Percentiles rank a stretch among this genome's conserved stretches.
These are phyloP conservation scores for Panaeolus papilionaceus DNA, from an alignment of 768 basidiomycete species.

Conservation along the genomic window DNA sequence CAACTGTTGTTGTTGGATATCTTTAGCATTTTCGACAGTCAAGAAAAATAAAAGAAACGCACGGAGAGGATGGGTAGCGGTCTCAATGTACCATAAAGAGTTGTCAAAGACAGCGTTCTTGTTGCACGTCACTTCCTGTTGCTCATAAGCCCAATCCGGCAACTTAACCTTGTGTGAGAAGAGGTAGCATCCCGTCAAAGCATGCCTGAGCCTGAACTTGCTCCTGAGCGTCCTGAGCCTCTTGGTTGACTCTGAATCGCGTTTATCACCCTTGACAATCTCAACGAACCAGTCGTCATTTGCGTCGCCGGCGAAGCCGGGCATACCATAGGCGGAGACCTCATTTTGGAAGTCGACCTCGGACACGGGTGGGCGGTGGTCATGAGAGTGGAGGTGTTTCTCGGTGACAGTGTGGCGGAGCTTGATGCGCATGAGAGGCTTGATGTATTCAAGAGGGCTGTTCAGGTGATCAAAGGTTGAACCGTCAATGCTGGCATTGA, in stretches of 20 bases:
- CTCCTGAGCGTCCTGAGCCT: constrained; percentile 83
- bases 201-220: constrained; percentile 82
- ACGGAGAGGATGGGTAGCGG: constrained; percentile 76
- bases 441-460: constrained; percentile 67
- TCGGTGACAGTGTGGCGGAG: constrained; percentile 81
- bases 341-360: constrained; percentile 99
- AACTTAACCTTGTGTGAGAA: constrained; percentile 99
- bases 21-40: constrained; percentile 1
- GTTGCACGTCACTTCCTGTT: constrained; percentile 99
- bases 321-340: constrained; percentile 92
- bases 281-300: constrained; percentile 96
- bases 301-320: constrained; percentile 84
- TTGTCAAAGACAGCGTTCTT: constrained; percentile 92
- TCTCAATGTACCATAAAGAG: constrained; percentile 95
- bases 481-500: constrained; percentile 70
- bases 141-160: constrained; percentile 97
- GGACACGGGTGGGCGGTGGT: constrained; percentile 90
- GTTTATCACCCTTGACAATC: constrained; percentile 71
- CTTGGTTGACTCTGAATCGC: constrained; percentile 70
- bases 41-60: constrained; percentile 38
- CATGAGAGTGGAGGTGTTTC: constrained; percentile 94
- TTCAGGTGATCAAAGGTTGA: constrained; percentile 49
- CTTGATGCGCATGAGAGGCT: constrained; percentile 73
- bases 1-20: constrained; percentile 52
- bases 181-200: constrained; percentile 91